phyloP scores from a whole-genome alignment of 2,329 filamentous ascomycete genomes.

The Fusarium globosum region DNA sequence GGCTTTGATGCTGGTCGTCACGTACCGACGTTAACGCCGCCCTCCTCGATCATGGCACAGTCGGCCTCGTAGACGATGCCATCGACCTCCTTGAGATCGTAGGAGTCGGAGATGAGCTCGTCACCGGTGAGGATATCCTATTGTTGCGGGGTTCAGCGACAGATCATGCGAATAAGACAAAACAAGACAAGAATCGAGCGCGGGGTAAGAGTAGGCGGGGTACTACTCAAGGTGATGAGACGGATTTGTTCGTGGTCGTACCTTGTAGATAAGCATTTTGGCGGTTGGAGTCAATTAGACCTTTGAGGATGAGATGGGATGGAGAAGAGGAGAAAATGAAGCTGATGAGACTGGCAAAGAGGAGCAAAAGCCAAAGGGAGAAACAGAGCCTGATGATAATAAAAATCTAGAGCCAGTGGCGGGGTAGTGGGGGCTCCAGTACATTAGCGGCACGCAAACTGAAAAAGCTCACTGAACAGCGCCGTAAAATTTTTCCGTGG shows the following conservation, averaged over 20 bases:
- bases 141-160: conserved; percentile 46
- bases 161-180: conserved; percentile 33
- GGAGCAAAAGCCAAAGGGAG: conserved; percentile 31
- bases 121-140: conserved; percentile 91
- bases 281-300: conserved; percentile 49
- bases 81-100: conserved; percentile 83
- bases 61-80: conserved; percentile 89
- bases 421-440: conserved; percentile 37
- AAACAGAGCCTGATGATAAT: conserved; percentile 42
- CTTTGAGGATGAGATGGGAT: conserved; percentile 32
- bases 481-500: conserved; percentile 24
- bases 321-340: conserved; percentile 20
- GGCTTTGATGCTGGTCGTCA: conserved; percentile 37
- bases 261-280: conserved; percentile 82
- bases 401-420: conserved; percentile 45
- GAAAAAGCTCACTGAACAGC: conserved; percentile 13
- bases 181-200: conserved; percentile 21
- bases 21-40: conserved; percentile 77
- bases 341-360: conserved; percentile 34
- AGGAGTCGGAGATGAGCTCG: conserved; percentile 98
- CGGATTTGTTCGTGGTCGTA: conserved; percentile 49
- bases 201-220: conserved; percentile 32
- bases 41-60: conserved; percentile 89
- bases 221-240: neutral
- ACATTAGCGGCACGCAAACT: conserved; percentile 27